Evolutionary conservation across 306 rosid genomes (phyloP).

Genomic region (Ammopiptanthus mongolicus): DNA sequence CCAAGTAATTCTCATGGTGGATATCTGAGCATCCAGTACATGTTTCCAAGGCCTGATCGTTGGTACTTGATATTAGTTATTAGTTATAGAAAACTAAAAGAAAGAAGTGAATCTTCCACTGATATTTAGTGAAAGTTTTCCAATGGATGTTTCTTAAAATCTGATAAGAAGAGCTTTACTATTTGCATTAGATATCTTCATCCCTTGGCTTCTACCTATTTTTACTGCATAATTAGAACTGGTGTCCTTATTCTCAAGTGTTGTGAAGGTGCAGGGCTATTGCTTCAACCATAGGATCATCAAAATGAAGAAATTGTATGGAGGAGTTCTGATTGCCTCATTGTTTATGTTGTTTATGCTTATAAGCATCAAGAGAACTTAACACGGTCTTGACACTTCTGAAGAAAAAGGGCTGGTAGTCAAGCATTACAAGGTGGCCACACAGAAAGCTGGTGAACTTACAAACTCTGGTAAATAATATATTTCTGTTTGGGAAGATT

Average conservation of each 20-base stretch:
- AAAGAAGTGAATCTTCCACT: conserved; percentile 20
- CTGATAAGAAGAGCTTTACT: background rate
- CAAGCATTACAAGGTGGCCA: too few species aligned
- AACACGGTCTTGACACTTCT: too few species aligned
- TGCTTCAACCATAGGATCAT: conserved; percentile 24
- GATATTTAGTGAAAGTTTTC: conserved; percentile 8
- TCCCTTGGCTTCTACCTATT: background rate
- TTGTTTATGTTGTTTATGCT: conserved; percentile 74
- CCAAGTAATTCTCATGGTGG: conserved; percentile 30
- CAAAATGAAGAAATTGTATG: conserved; percentile 84
- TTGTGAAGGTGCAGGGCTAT: conserved; percentile 28
- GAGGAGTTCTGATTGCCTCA: conserved; percentile 61
- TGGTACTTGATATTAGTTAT: conserved; percentile 12
- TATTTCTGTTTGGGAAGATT: too few species aligned
- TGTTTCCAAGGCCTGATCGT: conserved; percentile 15
- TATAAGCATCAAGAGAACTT: too few species aligned
- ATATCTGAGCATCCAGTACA: conserved; percentile 18
- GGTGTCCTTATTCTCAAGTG: conserved; percentile 23
- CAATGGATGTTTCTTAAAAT: background rate
- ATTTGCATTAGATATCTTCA: background rate
- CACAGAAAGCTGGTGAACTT: too few species aligned
- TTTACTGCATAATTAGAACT: background rate
- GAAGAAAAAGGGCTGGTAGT: too few species aligned
- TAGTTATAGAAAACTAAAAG: conserved; percentile 13
- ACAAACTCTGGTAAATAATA: too few species aligned